phyloP scores from a whole-genome alignment of 1,139 yeast genomes.

The Candida buenavistaensis region DNA sequence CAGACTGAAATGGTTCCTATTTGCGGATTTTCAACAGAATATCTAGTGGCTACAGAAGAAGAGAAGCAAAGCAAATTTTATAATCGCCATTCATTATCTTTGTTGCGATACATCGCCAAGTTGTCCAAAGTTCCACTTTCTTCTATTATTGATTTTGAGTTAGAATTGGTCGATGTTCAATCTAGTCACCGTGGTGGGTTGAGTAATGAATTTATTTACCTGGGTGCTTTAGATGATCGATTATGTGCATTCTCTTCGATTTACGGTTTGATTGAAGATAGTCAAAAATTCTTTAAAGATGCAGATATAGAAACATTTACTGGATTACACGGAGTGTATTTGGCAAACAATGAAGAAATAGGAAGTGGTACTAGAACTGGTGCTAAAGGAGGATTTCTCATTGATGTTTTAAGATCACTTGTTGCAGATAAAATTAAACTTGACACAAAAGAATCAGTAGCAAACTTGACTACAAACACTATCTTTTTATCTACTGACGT shows the following conservation, averaged over 20 bases:
- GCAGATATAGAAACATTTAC: conserved; percentile 27
- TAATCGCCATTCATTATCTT: conserved; percentile 56
- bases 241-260: conserved; percentile 64
- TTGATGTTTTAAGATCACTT: conserved; percentile 12
- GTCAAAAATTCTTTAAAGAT: conserved; percentile 17
- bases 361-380: conserved; percentile 63
- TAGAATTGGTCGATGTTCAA: conserved; percentile 66
- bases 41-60: conserved; percentile 50
- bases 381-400: conserved; percentile 52
- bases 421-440: conserved; percentile 6
- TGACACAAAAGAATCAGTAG: conserved; percentile 17
- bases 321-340: conserved; percentile 49
- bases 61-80: conserved; percentile 62
- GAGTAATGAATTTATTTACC: conserved; percentile 58
- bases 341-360: conserved; percentile 64
- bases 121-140: conserved; percentile 48
- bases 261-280: conserved; percentile 46
- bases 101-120: conserved; percentile 57
- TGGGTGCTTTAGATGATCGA: conserved; percentile 69
- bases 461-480: conserved; percentile 46
- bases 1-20: conserved; percentile 68
- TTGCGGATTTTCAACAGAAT: conserved; percentile 43
- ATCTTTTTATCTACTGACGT: conserved; percentile 67
- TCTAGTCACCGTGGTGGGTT: conserved; percentile 62
- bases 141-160: conserved; percentile 56